These are phyloP conservation scores for Chrysanthemum makinoi DNA, from an alignment of 129 eudicot species.

Conservation along the genomic window DNA sequence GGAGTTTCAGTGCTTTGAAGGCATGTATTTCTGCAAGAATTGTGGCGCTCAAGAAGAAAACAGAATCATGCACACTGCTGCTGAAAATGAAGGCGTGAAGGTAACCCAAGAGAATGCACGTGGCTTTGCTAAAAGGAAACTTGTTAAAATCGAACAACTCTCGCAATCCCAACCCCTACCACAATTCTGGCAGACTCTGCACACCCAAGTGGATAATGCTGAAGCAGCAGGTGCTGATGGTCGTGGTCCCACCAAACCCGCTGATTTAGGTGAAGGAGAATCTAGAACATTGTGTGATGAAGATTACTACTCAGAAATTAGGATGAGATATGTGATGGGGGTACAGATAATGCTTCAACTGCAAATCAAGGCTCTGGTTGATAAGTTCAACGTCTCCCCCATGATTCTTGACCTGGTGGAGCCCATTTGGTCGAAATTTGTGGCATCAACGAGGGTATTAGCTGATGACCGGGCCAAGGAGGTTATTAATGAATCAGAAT, in stretches of 20 bases:
- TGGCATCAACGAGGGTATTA: conserved; percentile 48
- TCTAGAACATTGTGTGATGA: conserved; percentile 28
- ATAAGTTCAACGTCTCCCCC: conserved; percentile 52
- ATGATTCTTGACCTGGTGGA: conserved; percentile 50
- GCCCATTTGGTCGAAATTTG: conserved; percentile 59
- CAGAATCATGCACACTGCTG: conserved; percentile 46
- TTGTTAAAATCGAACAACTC: conserved; percentile 34
- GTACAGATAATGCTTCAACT: conserved; percentile 56
- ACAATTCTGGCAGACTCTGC: conserved; percentile 35
- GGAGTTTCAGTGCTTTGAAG: conserved; percentile 50
- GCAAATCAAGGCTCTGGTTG: conserved; percentile 70
- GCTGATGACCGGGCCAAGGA: conserved; percentile 71
- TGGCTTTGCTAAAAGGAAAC: conserved; percentile 30
- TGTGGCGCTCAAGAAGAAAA: conserved; percentile 54
- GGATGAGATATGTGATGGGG: conserved; percentile 70
- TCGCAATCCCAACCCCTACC: conserved; percentile 37
- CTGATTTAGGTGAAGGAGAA: conserved; percentile 28
- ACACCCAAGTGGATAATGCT: conserved; percentile 21
- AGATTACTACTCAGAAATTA: conserved; percentile 53
- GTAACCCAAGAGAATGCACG: conserved; percentile 25
- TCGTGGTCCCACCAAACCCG: conserved; percentile 45
- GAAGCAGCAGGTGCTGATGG: background rate
- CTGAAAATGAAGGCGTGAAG: too few relatives aligned
- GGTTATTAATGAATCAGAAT: conserved; percentile 55
- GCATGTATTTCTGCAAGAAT: conserved; percentile 55